Evolutionary conservation across 2,329 filamentous ascomycete genomes (phyloP), one percentile per base, ranked within the genome.

Genomic region (Blumeriella jaapii): DNA sequence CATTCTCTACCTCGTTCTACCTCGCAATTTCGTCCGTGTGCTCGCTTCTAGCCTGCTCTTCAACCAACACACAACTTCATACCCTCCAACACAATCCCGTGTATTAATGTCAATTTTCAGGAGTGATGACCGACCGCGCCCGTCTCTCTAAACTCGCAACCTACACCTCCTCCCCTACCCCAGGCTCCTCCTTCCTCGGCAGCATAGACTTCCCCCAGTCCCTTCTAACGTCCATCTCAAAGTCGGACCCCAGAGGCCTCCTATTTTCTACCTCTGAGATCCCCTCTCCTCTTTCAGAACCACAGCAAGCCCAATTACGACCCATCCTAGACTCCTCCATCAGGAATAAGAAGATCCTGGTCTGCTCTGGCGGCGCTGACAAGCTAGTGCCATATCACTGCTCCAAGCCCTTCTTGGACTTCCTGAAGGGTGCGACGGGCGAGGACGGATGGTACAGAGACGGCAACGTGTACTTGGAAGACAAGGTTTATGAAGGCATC

Each of bases 81-180:
- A 31, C 42, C 44, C 31, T 41, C 34, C 20, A 6, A 7, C 20
- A 6, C 11, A 11, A 23, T 23, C 20, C 11, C 11, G 11, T 23
- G 6, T 23, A 23, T 23, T 11, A 7, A 6, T 11, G 20, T 13
- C 15, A 27, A 27, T 13, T 4, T 16, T 15, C 17, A 56, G 53
- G 47, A n/a, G 11, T 96, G 11, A 81, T 96, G 74, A 67, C 65
- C 6, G 78, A 89, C 49, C 82, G 91, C 8, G 89, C 89, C 1
- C 65, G 71, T 4, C 64, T 78, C 23, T 80, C 79, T 0, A 83
- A 78, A 50, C 62, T 81, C 8, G 45, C 66, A 10, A 71, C 74
- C 0, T 84, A 70, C 59, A 70, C 68, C 0, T 56, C 63, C 2
- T 65, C n/a, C n/a, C n/a, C n/a, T 24, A n/a, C 67, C 9, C 62